These are phyloP conservation scores for Pseudopyrenochaeta lycopersici DNA, from an alignment of 2,329 filamentous ascomycete species.

Conservation along the genomic window DNA sequence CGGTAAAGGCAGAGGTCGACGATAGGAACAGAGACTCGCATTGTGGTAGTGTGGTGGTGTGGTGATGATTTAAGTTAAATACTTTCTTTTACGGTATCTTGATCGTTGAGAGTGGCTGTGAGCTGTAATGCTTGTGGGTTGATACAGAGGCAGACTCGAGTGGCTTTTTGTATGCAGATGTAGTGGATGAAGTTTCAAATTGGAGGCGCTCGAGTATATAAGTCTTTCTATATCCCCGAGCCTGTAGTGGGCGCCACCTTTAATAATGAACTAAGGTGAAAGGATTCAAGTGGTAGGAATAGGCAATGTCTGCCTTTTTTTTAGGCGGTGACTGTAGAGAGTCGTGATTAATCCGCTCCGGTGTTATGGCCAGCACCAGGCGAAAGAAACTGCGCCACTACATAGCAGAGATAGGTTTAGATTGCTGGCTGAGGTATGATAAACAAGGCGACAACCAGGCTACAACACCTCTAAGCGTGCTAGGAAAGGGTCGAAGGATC, in stretches of 20 bases:
- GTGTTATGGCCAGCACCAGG: constrained; percentile 22
- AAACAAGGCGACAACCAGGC: constrained; percentile 40
- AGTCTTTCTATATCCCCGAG: constrained; percentile 28
- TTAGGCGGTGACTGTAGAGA: constrained; percentile 40
- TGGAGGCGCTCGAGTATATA: constrained; percentile 25
- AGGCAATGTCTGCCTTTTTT: constrained; percentile 43
- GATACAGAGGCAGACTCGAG: constrained; percentile 15
- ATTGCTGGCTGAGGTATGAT: constrained; percentile 33
- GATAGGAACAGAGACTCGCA: constrained; percentile 22
- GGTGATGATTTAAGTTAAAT: constrained; percentile 9
- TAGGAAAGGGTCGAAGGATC: constrained; percentile 27
- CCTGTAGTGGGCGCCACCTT: constrained; percentile 35
- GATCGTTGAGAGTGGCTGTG: constrained; percentile 11
- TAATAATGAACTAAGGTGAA: too few relatives aligned
- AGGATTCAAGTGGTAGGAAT: too few relatives aligned
- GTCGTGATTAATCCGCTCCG: constrained; percentile 21
- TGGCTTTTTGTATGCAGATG: constrained; percentile 10
- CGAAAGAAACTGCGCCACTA: constrained; percentile 37
- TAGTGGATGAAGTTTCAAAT: constrained; percentile 15
- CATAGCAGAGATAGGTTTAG: constrained; percentile 10
- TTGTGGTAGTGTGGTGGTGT: constrained; percentile 19
- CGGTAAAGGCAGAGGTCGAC: constrained; percentile 22
- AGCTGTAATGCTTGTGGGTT: constrained; percentile 14
- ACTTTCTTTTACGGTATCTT: constrained; percentile 7
- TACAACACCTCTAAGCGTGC: constrained; percentile 34